Conservation (phyloP, 192 early-diverging fungal species). For the Rhizoclosmatium globosum region DNA sequence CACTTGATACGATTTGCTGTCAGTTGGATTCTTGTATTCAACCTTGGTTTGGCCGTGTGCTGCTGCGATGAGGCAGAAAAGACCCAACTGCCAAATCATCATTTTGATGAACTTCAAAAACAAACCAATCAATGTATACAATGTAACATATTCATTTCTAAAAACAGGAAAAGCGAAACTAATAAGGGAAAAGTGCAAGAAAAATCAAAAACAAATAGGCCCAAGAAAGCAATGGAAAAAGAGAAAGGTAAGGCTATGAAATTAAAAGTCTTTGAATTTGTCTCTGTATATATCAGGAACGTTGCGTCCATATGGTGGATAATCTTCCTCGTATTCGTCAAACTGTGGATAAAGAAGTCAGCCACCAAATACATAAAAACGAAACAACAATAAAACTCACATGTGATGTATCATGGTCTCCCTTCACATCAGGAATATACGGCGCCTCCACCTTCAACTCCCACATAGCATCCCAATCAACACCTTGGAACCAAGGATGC, state of each 20-base stretch:
- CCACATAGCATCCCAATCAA: constrained; percentile 87
- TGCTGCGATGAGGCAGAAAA: too few relatives aligned
- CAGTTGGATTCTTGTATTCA: too few relatives aligned
- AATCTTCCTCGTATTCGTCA: constrained; percentile 92
- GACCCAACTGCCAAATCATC: too few relatives aligned
- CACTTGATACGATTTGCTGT: too few relatives aligned
- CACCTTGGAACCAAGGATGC: constrained; percentile 94
- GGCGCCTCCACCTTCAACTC: constrained; percentile 81
- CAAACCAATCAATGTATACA: too few relatives aligned
- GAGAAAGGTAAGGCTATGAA: not conserved
- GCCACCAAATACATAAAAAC: not conserved
- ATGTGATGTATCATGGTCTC: constrained; percentile 80
- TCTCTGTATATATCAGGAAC: constrained; percentile 76
- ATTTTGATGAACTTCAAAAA: too few relatives aligned
- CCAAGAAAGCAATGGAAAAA: not conserved
- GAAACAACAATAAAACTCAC: constrained; percentile 28
- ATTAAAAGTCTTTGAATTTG: constrained; percentile 69
- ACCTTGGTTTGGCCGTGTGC: too few relatives aligned
- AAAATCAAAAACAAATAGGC: not conserved
- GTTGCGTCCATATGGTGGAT: constrained; percentile 84
- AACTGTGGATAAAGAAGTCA: constrained; percentile 66
- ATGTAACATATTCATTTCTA: too few relatives aligned
- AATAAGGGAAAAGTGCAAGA: not conserved
- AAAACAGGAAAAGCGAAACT: not conserved
- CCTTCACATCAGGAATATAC: constrained; percentile 81